Base-by-base conservation (phyloP, 139 green algal species). In the Chlorella ohadii region DNA sequence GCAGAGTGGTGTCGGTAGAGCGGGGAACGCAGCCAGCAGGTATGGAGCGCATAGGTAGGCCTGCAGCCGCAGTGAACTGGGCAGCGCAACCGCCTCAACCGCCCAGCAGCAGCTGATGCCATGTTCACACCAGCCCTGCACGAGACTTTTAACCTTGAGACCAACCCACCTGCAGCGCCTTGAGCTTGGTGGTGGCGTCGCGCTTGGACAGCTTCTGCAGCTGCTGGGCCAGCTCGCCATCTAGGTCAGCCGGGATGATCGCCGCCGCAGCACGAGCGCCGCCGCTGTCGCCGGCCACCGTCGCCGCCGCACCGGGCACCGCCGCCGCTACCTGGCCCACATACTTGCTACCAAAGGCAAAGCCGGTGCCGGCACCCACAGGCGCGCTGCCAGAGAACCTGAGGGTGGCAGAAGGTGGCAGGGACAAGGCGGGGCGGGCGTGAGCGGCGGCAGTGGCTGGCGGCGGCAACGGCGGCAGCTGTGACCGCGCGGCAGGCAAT, bases 111-210 rank as follows among this genome's bases (percentile, higher is more conserved):
- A n/a, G n/a, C n/a, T n/a, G n/a, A n/a, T n/a, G n/a, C n/a, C n/a
- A n/a, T n/a, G n/a, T n/a, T n/a, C n/a, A n/a, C n/a, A n/a, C n/a
- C n/a, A n/a, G n/a, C n/a, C n/a, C n/a, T n/a, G n/a, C n/a, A n/a
- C n/a, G n/a, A n/a, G n/a, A n/a, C n/a, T n/a, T n/a, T n/a, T n/a
- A n/a, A n/a, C n/a, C n/a, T n/a, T n/a, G n/a, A n/a, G n/a, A n/a
- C n/a, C 64, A 70, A 7, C 83, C 2, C 56, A 90, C 92, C 90
- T 96, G 89, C 85, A 98, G 88, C 3, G 95, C 95, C 65, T 98
- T 98, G 41, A 94, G 79, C 85, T 95, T 96, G 12, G 95, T 98
- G 56, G 85, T 95, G 17, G 92, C 74, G 81, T 98, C 94, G 0
- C 86, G 82, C 81, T 98, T 98, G 17, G 88, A 87, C 36, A 98